These are phyloP conservation scores for Pichia sp. DNA, from an alignment of 1,139 yeast genomes.

Conservation along the genomic window DNA sequence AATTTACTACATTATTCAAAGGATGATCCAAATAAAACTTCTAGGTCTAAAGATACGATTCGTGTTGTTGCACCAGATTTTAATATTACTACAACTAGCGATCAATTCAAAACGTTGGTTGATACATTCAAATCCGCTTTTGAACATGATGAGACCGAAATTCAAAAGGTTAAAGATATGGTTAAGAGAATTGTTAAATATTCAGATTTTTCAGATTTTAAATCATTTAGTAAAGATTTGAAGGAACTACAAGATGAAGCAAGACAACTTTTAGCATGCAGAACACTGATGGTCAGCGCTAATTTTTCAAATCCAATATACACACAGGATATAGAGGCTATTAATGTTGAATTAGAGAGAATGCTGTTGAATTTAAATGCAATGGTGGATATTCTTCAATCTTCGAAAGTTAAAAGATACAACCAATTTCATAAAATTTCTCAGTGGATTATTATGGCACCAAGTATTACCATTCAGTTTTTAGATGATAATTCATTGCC, in stretches of 20 bases:
- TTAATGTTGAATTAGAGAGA: constrained; percentile 55
- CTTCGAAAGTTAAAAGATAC: constrained; percentile 30
- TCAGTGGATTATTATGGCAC: constrained; percentile 39
- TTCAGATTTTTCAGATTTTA: constrained; percentile 64
- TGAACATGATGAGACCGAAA: constrained; percentile 48
- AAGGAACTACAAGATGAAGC: constrained; percentile 51
- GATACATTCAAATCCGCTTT: constrained; percentile 59
- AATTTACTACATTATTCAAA: constrained; percentile 48
- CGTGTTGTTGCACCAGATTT: constrained; percentile 54
- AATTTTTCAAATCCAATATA: constrained; percentile 26
- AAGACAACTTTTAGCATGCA: constrained; percentile 33
- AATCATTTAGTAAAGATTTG: constrained; percentile 49
- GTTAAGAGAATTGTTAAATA: constrained; percentile 64
- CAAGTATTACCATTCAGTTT: constrained; percentile 44
- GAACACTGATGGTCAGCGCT: constrained; percentile 25
- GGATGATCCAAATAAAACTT: constrained; percentile 11
- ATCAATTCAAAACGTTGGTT: constrained; percentile 63
- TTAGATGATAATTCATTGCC: constrained; percentile 38
- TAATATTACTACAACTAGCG: constrained; percentile 62
- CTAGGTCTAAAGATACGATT: constrained; percentile 18
- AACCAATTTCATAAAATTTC: constrained; percentile 34
- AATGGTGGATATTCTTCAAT: constrained; percentile 50
- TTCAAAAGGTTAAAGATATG: constrained; percentile 49
- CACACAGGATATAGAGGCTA: constrained; percentile 28
- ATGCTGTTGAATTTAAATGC: constrained; percentile 53